These are phyloP conservation scores for Tolypocladium tundrense DNA, from an alignment of 2,329 filamentous ascomycete genomes.

Conservation along the genomic window DNA sequence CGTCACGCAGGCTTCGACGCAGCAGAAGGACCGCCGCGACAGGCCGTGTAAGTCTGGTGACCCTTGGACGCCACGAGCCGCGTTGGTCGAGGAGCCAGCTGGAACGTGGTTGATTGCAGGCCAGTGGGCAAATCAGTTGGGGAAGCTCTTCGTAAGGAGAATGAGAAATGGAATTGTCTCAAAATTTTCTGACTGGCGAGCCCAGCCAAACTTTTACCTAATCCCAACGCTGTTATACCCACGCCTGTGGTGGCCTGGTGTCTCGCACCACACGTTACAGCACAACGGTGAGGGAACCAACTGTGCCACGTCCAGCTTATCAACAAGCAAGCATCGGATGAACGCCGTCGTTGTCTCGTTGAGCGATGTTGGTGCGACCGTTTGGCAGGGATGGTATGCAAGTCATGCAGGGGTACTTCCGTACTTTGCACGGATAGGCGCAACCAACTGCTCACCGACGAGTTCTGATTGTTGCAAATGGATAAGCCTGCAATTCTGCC, in stretches of 20 bases:
- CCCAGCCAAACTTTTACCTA: conserved; percentile 24
- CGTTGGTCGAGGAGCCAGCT: not conserved
- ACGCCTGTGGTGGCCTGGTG: not conserved
- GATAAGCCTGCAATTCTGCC: not conserved
- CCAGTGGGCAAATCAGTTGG: conserved; percentile 3
- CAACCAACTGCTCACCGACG: not conserved
- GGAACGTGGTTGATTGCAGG: conserved; percentile 1
- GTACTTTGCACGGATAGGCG: not conserved
- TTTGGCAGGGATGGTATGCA: not conserved
- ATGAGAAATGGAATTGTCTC: conserved; percentile 9
- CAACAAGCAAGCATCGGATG: not conserved
- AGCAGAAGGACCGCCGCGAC: not conserved
- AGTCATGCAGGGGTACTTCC: not conserved
- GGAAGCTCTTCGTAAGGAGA: conserved; percentile 13
- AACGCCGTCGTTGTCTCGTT: not conserved
- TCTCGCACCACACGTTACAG: conserved; percentile 9
- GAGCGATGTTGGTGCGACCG: not conserved
- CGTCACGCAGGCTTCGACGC: not conserved
- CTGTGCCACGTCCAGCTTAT: not conserved
- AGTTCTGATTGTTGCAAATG: not conserved
- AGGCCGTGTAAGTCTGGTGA: not conserved
- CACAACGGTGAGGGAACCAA: not conserved
- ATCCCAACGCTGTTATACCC: conserved; percentile 15
- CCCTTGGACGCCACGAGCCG: not conserved
- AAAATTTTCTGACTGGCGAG: conserved; percentile 26